Evolutionary conservation across 352 stramenopile species (phyloP), one percentile per base, ranked within the genome.

Genomic region (Phytopythium ostracodes): DNA sequence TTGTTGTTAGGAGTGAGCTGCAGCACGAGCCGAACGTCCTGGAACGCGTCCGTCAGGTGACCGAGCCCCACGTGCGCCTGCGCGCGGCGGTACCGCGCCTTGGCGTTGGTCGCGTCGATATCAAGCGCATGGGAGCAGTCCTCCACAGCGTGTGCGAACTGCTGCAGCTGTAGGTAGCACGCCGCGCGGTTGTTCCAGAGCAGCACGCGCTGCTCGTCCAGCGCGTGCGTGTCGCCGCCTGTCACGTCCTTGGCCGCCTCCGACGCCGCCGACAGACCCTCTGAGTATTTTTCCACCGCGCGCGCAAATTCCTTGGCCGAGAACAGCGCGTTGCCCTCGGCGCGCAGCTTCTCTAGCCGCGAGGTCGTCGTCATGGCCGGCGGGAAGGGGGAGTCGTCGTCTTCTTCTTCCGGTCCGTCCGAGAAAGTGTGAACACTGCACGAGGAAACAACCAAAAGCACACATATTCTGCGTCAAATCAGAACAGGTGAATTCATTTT

Each of bases 141-240:
- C 17, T 65, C 72, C 17, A 75, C 64, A 3, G 84, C 84, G 25
- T 53, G 62, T 15, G 72, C 67, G 46, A 88, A 92, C 51, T 88
- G 67, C 33, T 82, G 49, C 22, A 93, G 71, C 65, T 92, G 84
- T 42, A 95, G 65, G 42, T 77, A 62, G 63, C 82, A 93, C 27
- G 81, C 78, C 11, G 86, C 84, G 61, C 85, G 84, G 64, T 95
- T 95, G 69, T 74, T 92, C 68, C 72, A 89, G 15, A 95, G 75
- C 53, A 92, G 50, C 44, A 84, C 72, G 25, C 75, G 71, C 68
- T 93, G 81, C 27, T 64, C 60, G 15, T 81, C 60, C 22, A 75
- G 55, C 1, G 56, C 47, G 9, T 62, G 68, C 14, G 44, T 7
- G 0, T 65, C 67, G 4, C 47, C 43, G 17, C 40, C 38, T 35